Base-by-base conservation (phyloP, 768 basidiomycete genomes). In the Hygrocybe punicea region DNA sequence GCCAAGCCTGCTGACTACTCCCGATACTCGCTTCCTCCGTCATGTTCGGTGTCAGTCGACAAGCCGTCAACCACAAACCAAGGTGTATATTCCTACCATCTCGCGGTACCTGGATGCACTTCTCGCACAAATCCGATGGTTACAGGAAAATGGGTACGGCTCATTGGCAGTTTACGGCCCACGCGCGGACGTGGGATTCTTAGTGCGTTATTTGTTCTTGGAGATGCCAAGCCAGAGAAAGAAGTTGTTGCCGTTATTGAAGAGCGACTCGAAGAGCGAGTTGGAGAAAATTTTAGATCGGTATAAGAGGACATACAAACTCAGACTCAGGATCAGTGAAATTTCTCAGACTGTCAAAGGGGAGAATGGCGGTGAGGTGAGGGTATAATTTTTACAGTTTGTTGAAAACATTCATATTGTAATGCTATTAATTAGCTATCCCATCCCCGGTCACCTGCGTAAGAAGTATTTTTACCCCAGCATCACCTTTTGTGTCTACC, bases 211-310 rank as follows among this genome's bases (percentile, higher is more conserved):
- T 57, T 47, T 59, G 55, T 59, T 59, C 50, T 56, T 56, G 58
- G 59, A 60, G 55, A 56, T 60, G 40, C 55, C 55, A 56, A 57
- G 55, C 39, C 59, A 60, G 46, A 56, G 59, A 48, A 57, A 49
- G 59, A 60, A 60, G 55, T 25, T 60, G 42, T 56, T 60, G 54
- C 58, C 58, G 23, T 59, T 56, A 56, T 40, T 60, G 47, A 25
- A 48, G n/a, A 17, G 17, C 37, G 55, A 60, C 50, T 57, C 50
- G 19, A 57, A 51, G 59, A 52, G 55, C 21, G 35, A 34, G 55
- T 34, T 60, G 56, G 59, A 60, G 59, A 52, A 57, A 42, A 56
- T 60, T 60, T 53, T 60, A 39, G 55, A 60, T 57, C 55, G 37
- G 39, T 60, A 53, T 46, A 57, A 57, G 59, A 56, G 59, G 59